Evolutionary conservation across 352 stramenopile genomes (phyloP).

Genomic region (Phytophthora melonis): DNA sequence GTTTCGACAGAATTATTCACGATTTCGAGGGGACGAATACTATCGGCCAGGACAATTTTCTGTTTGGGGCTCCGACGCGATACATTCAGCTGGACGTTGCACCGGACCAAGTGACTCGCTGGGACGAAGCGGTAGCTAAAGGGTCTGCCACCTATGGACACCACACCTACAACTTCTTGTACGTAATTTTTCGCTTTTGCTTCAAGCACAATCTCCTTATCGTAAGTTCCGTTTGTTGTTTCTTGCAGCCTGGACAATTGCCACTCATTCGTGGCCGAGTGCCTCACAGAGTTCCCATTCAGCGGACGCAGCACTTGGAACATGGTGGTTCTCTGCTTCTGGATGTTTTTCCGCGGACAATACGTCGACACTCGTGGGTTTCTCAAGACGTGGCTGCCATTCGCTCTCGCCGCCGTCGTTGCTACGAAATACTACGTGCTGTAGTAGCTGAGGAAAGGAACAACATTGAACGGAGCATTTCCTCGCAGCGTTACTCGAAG

Average conservation of each 20-base stretch:
- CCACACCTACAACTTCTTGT: conserved; percentile 96
- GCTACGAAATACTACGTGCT: conserved; percentile 19
- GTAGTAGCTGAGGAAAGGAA: background rate
- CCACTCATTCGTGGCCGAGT: conserved; percentile 94
- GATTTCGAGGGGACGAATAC: conserved; percentile 96
- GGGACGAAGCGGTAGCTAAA: conserved; percentile 89
- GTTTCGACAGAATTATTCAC: conserved; percentile 78
- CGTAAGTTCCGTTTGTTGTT: background rate
- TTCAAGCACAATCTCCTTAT: background rate
- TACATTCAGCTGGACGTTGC: conserved; percentile 81
- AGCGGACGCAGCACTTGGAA: conserved; percentile 61
- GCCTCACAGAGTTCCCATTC: conserved; percentile 61
- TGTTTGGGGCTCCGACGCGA: conserved; percentile 86
- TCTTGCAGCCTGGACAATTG: conserved; percentile 92
- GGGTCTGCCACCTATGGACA: conserved; percentile 90
- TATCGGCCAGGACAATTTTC: conserved; percentile 87
- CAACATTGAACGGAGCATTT: background rate
- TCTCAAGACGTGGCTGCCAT: conserved; percentile 43
- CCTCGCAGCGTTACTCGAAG: conserved; percentile 9
- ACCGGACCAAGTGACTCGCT: conserved; percentile 62
- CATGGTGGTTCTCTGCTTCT: conserved; percentile 81
- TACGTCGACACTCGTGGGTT: conserved; percentile 52
- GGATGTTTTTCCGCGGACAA: conserved; percentile 64
- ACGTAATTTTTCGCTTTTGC: conserved; percentile 4
- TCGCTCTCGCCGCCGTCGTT: conserved; percentile 19